A percentile compares a stretch with the other conserved stretches of the same genome.
Evolutionary conservation across 495 filamentous ascomycete genomes (phyloP).

Genomic region (Lophiotrema nucula): DNA sequence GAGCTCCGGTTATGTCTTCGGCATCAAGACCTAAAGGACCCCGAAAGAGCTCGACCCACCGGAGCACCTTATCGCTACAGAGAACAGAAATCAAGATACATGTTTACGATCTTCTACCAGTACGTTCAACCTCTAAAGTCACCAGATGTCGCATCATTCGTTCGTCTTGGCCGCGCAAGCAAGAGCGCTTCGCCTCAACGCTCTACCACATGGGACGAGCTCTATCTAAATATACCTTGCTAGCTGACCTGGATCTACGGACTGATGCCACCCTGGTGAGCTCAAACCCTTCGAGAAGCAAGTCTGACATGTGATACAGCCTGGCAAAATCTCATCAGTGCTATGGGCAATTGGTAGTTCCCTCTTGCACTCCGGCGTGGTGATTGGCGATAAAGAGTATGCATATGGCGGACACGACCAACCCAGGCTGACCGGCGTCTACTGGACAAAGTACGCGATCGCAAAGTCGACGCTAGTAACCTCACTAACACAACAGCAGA

Average conservation of each 20-base stretch:
- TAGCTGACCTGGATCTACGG: too few species aligned
- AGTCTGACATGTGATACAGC: slow-evolving; percentile 43
- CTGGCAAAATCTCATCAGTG: slow-evolving; percentile 63
- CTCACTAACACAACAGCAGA: neutral
- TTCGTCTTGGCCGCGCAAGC: too few species aligned
- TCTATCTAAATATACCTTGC: neutral
- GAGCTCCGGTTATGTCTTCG: slow-evolving; percentile 22
- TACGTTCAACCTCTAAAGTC: too few species aligned
- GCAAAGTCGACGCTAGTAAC: neutral
- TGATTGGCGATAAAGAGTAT: slow-evolving; percentile 74
- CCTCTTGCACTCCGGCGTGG: slow-evolving; percentile 74
- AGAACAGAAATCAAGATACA: slow-evolving; percentile 75
- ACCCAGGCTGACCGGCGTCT: slow-evolving; percentile 67
- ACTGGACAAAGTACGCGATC: slow-evolving; percentile 59
- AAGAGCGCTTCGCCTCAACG: too few species aligned
- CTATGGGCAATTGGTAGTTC: slow-evolving; percentile 71
- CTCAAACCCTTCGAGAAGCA: neutral
- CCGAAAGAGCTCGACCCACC: slow-evolving; percentile 41
- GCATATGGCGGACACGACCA: slow-evolving; percentile 78
- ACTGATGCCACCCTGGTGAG: too few species aligned
- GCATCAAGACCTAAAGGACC: slow-evolving; percentile 30
- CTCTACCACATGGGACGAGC: too few species aligned
- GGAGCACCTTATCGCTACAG: slow-evolving; percentile 58
- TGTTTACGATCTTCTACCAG: slow-evolving; percentile 74
- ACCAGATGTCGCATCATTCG: too few species aligned